These are phyloP conservation scores for Lolium rigidum DNA, from an alignment of 176 grass and related monocot species.

Conservation along the genomic window DNA sequence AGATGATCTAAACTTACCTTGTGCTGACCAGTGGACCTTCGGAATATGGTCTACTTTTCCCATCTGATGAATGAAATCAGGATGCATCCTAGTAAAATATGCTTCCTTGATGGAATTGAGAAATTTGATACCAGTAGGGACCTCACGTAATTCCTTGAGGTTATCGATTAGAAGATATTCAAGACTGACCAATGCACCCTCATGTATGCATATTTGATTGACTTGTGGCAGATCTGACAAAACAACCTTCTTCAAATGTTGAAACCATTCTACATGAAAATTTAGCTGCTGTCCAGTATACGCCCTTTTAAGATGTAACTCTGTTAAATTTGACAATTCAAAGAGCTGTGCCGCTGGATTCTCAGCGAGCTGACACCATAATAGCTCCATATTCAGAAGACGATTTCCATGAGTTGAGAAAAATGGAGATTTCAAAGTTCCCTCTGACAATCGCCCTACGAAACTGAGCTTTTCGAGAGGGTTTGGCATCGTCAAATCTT, in stretches of 20 bases:
- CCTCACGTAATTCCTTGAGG: constrained; percentile 42
- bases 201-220: too few species aligned
- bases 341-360: too few species aligned
- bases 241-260: too few species aligned
- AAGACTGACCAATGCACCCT: constrained; percentile 5
- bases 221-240: too few species aligned
- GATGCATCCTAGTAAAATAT: constrained; percentile 41
- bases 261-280: too few species aligned
- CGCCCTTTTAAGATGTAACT: too few species aligned
- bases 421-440: too few species aligned
- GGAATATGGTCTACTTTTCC: constrained; percentile 37
- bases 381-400: too few species aligned
- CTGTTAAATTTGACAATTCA: too few species aligned
- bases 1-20: neutral
- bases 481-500: constrained; percentile 33
- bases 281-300: too few species aligned
- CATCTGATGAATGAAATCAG: constrained; percentile 37
- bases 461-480: constrained; percentile 47
- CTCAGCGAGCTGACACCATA: too few species aligned
- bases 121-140: constrained; percentile 46
- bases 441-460: neutral
- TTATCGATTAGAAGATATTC: constrained; percentile 31
- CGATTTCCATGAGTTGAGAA: too few species aligned
- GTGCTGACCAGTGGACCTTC: constrained; percentile 23
- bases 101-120: constrained; percentile 47